Evolutionary conservation across 169 alveolate species (phyloP).

Genomic region (Perkinsus marinus): DNA sequence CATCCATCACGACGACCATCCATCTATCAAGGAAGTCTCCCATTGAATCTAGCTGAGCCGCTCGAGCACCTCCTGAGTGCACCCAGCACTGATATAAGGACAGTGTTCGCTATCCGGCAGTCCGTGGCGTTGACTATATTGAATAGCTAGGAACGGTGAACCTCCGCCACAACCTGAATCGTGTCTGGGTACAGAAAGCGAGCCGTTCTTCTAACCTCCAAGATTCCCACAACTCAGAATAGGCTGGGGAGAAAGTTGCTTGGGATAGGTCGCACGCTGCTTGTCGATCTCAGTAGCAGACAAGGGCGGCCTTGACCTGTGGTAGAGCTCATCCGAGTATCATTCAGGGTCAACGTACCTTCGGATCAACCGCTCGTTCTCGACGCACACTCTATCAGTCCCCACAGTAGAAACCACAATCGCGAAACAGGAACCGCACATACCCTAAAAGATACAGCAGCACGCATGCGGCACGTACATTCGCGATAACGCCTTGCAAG

Average conservation of each 20-base stretch:
- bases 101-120: not conserved
- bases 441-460: not conserved
- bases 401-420: not conserved
- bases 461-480: too few relatives aligned
- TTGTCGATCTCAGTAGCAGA: not conserved
- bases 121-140: not conserved
- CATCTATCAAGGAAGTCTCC: not conserved
- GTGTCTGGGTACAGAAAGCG: not conserved
- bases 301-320: not conserved
- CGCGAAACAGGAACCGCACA: not conserved
- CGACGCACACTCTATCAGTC: not conserved
- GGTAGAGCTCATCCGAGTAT: not conserved
- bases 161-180: not conserved
- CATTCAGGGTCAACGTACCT: not conserved
- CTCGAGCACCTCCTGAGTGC: not conserved
- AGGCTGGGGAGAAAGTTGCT: not conserved
- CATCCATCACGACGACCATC: not conserved
- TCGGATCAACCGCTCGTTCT: not conserved
- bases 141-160: not conserved
- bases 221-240: not conserved
- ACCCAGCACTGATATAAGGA: not conserved
- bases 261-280: not conserved
- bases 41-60: not conserved
- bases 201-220: not conserved
- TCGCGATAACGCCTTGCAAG: too few relatives aligned